Base-by-base conservation (phyloP, 352 stramenopile genomes). In the Globisporangium acanthophoron region DNA sequence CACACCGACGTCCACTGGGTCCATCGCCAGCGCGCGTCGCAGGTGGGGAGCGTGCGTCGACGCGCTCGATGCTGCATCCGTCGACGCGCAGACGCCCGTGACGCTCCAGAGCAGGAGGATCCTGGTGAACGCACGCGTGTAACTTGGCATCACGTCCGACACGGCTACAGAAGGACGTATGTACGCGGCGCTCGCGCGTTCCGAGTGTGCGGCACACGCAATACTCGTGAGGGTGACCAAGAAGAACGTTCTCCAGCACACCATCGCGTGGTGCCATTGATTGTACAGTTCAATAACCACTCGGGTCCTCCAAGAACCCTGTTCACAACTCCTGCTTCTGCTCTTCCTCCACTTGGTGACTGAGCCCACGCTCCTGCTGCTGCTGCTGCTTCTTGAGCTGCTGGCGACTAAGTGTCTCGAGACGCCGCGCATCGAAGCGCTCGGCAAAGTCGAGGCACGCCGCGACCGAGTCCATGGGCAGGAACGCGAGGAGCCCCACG, bases 361-460 rank as follows among this genome's bases (percentile, higher is more conserved):
- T 27, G 24, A 27, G 24, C 24, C 24, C 24, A 27, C 24, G 24
- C 5, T 52, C 18, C 0, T 52, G 41, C 8, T 35, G 18, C 3
- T 16, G n/a, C 43, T 59, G 29, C 53, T 57, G 5, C 48, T 60
- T 58, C 18, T 68, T 64, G 11, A 84, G 59, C 29, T 80, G 44
- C 33, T 72, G 80, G 29, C 61, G 55, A 47, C 75, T 85, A 55
- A 82, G 74, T 3, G 69, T 76, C 16, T 69, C 58, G 48, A 91
- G 59, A 11, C 74, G 70, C 13, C 67, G 69, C 3, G 80, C 80
- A 18, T 87, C 76, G 44, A 81, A 91, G 16, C 74, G 71, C 40
- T 73, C 66, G 7, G 76, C 80, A 51, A 91, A 91, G 59, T 88
- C 78, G 6, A 81, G 62, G 65, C 76, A 87, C 35, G 76, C 80